Evolutionary conservation across 768 basidiomycete genomes (phyloP), one percentile per base, ranked within the genome.

Genomic region (Leccinum rimulosum): DNA sequence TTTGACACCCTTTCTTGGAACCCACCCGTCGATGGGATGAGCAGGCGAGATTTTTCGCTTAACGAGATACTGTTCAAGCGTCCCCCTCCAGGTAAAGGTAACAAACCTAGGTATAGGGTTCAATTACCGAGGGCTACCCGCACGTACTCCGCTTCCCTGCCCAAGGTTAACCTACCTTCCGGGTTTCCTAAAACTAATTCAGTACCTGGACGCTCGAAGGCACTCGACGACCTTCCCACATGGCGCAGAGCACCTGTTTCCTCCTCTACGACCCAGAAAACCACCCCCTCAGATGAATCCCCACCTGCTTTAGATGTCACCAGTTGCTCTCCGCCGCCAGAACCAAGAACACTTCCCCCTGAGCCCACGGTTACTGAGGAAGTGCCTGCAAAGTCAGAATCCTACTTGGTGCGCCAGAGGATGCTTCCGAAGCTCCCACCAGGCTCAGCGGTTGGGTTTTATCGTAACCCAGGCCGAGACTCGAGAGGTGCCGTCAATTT

Each of bases 391-490:
- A 67, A 64, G 58, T 50, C 58, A 11, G 72, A 73, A 30, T 48
- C 67, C 11, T 68, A 63, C 55, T 59, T 74, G 38, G 61, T 73
- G 36, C 83, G 82, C 53, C 66, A 77, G 8, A 80, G 84, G 67
- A 72, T 79, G n/a, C 83, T 85, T 61, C 85, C 85, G 5, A 90
- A 85, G 70, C 83, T 89, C 81, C 88, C 88, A 52, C 82, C 76
- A 54, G 89, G 88, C 22, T 84, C 87, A 50, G 81, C 80, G 45
- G 86, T 91, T 55, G 89, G 85, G 36, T 89, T 89, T 73, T 86
- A 86, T 70, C 86, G 88, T 40, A 82, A 85, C 68, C 83, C 80
- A 33, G 77, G 76, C 57, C 74, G 75, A 38, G 81, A 84, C 64
- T 64, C 78, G 4, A 81, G 79, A 56, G 69, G 78, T 15, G 62